A percentile compares a stretch with the other conserved stretches of the same genome.
phyloP scores from a whole-genome alignment of 495 filamentous ascomycete species.

The Bryoglossum gracile region DNA sequence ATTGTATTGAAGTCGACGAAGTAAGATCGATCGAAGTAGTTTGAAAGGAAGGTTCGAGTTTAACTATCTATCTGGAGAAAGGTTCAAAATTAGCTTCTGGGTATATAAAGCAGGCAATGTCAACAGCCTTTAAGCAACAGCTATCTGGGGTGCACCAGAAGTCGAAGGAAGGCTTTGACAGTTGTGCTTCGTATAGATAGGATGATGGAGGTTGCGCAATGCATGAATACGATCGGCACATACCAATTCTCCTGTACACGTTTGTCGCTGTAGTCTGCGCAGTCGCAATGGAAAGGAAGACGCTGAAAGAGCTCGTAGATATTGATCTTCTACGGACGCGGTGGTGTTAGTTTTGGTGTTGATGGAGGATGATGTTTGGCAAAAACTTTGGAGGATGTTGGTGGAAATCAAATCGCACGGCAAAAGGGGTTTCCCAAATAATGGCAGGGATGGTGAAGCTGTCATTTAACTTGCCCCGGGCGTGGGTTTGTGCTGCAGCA shows the following conservation, averaged over 20 bases:
- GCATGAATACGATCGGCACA: constrained; percentile 17
- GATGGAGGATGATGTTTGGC: constrained; percentile 5
- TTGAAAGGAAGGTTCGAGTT: constrained; percentile 10
- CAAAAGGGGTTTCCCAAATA: constrained; percentile 18
- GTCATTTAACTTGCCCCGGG: constrained; percentile 12
- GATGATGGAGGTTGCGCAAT: constrained; percentile 14
- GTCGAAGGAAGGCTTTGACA: too few species aligned
- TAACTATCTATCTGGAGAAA: constrained; percentile 8
- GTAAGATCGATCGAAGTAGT: constrained; percentile 18
- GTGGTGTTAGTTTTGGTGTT: constrained; percentile 7
- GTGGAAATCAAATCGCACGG: constrained; percentile 6
- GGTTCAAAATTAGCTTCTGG: constrained; percentile 18
- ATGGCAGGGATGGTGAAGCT: constrained; percentile 23
- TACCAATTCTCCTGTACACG: constrained; percentile 17
- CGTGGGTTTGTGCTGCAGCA: constrained; percentile 1
- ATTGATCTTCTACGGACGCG: constrained; percentile 7
- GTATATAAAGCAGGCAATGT: too few species aligned
- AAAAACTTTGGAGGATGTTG: constrained; percentile 14
- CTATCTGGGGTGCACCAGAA: too few species aligned
- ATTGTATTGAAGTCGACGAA: constrained; percentile 18
- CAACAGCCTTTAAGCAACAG: neutral
- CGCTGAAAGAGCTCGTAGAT: neutral
- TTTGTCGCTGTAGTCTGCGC: constrained; percentile 6
- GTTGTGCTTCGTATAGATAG: constrained; percentile 12
- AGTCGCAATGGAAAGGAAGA: constrained; percentile 8